phyloP scores from a whole-genome alignment of 2,329 filamentous ascomycete species.

The Colletotrichum costaricense region DNA sequence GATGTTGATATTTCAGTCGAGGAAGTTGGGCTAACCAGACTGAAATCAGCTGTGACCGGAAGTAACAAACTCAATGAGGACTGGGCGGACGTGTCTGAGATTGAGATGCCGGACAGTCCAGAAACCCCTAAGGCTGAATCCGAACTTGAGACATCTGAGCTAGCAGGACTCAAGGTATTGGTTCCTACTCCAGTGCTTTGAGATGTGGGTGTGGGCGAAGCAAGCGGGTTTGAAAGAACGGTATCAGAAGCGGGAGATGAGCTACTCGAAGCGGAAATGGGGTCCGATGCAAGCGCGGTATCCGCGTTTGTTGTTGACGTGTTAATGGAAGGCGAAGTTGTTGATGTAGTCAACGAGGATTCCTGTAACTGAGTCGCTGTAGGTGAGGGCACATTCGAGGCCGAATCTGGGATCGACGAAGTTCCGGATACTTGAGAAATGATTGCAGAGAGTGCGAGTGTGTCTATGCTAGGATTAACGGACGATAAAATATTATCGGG shows the following conservation, averaged over 20 bases:
- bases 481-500: background rate
- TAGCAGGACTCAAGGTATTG: background rate
- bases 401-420: background rate
- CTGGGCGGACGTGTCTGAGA: background rate
- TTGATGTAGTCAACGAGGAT: background rate
- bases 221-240: background rate
- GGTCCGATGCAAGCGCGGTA: background rate
- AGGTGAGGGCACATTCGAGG: background rate
- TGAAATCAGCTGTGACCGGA: background rate
- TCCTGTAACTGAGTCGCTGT: background rate
- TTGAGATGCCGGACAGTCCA: background rate
- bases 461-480: background rate
- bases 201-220: background rate
- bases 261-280: background rate
- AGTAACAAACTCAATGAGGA: background rate
- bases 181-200: background rate
- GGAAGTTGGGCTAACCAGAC: background rate
- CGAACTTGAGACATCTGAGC: background rate
- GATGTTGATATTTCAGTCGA: background rate
- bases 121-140: background rate
- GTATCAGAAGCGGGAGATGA: background rate
- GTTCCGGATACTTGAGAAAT: background rate
- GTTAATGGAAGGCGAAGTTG: no score
- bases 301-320: no score
- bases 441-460: background rate